phyloP scores from a whole-genome alignment of 2,329 filamentous ascomycete genomes.

The Xylariaceae sp. region DNA sequence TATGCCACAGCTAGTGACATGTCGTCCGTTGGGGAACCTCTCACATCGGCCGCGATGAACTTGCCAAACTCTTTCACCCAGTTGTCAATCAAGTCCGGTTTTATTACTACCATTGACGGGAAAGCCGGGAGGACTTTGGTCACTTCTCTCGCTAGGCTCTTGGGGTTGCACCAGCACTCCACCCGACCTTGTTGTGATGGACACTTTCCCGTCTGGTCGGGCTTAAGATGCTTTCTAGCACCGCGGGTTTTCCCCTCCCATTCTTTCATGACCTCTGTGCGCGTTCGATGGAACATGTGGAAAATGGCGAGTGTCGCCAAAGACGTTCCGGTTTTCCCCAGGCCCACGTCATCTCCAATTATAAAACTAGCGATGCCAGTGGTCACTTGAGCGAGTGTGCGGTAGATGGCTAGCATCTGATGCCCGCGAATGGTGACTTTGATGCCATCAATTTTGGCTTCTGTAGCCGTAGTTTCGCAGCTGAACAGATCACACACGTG shows the following conservation, averaged over 20 bases:
- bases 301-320: too few species aligned
- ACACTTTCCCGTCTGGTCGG: too few species aligned
- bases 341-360: not conserved
- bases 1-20: too few species aligned
- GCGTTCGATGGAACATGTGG: too few species aligned
- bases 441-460: not conserved
- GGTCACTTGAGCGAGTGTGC: not conserved
- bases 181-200: too few species aligned
- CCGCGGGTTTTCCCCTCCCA: too few species aligned
- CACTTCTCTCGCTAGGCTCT: too few species aligned
- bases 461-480: not conserved
- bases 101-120: not conserved
- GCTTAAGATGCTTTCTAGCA: too few species aligned
- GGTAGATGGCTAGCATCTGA: not conserved
- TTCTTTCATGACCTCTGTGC: too few species aligned
- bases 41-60: not conserved
- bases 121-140: not conserved
- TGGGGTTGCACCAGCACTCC: too few species aligned
- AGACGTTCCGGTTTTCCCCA: too few species aligned
- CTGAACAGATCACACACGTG: not conserved
- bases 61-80: not conserved
- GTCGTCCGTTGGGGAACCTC: too few species aligned
- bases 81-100: not conserved
- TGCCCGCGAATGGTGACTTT: not conserved
- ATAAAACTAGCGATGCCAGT: not conserved